phyloP scores from a whole-genome alignment of 1,284 basidiomycete species.

The Sanghuangporus weigelae region DNA sequence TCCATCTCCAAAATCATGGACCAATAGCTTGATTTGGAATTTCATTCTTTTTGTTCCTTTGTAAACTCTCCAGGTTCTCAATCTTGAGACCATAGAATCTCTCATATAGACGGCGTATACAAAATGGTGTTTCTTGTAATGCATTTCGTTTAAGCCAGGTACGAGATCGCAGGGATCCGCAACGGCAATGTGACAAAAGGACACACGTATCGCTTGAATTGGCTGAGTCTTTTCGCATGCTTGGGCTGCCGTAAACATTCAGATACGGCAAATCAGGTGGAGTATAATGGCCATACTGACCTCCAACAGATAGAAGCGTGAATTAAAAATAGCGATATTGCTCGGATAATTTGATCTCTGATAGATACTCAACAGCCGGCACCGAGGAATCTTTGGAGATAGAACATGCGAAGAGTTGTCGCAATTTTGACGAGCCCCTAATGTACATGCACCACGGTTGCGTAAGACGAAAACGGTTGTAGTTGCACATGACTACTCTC shows the following conservation, averaged over 20 bases:
- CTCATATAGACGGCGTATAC: not conserved
- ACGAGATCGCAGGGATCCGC: not conserved
- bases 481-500: constrained; percentile 2
- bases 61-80: too few species aligned
- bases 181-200: not conserved
- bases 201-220: not conserved
- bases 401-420: not conserved
- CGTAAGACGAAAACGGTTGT: not conserved
- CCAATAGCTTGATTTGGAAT: not conserved
- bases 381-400: constrained; percentile 3
- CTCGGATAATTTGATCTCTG: constrained; percentile 5
- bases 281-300: not conserved
- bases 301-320: not conserved
- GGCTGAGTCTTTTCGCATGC: not conserved
- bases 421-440: not conserved
- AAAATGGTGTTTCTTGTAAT: not conserved
- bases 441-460: constrained; percentile 6
- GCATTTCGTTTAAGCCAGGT: not conserved
- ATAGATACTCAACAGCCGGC: not conserved
- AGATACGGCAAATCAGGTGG: not conserved
- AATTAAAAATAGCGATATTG: not conserved
- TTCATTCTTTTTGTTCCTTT: not conserved
- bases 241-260: not conserved
- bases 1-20: not conserved
- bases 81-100: not conserved